Evolutionary conservation across 345 rosid species (phyloP).

Genomic region (Boechera divaricarpa): DNA sequence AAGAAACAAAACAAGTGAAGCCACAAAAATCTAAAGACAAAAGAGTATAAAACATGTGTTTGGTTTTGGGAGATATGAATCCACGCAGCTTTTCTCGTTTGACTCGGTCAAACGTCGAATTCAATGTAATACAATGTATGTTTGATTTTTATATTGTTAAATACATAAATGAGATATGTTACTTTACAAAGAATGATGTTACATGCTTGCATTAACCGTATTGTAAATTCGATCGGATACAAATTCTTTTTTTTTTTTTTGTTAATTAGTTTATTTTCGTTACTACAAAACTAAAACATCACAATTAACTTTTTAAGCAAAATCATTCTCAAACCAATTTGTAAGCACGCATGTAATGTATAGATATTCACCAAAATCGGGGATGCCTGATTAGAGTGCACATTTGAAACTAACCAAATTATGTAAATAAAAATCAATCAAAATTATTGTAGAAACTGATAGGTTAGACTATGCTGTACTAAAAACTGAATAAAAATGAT

Average conservation of each 20-base stretch:
- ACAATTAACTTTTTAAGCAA: slow-evolving; percentile 28
- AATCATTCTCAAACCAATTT: slow-evolving; percentile 23
- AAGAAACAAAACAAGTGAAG: slow-evolving; percentile 38
- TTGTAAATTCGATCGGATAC: not conserved
- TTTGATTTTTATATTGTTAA: not conserved
- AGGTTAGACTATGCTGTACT: not conserved
- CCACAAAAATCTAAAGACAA: slow-evolving; percentile 42
- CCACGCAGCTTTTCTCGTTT: slow-evolving; percentile 26
- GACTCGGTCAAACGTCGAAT: slow-evolving; percentile 42
- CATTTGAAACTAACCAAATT: slow-evolving; percentile 14
- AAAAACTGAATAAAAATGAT: not conserved
- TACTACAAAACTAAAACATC: not conserved
- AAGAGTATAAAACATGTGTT: slow-evolving; percentile 44
- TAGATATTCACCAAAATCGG: not conserved
- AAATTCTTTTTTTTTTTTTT: not conserved
- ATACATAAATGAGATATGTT: not conserved
- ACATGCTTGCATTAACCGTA: slow-evolving; percentile 4
- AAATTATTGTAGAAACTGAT: not conserved
- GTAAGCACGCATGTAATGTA: slow-evolving; percentile 35
- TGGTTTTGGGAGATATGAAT: slow-evolving; percentile 36
- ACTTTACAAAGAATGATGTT: not conserved
- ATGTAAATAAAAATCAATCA: slow-evolving; percentile 4
- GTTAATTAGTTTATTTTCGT: too few relatives aligned
- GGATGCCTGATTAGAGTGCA: slow-evolving; percentile 40
- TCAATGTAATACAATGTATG: slow-evolving; percentile 24